Base-by-base conservation (phyloP, 164 flowering plant species). In the Protea cynaroides region DNA sequence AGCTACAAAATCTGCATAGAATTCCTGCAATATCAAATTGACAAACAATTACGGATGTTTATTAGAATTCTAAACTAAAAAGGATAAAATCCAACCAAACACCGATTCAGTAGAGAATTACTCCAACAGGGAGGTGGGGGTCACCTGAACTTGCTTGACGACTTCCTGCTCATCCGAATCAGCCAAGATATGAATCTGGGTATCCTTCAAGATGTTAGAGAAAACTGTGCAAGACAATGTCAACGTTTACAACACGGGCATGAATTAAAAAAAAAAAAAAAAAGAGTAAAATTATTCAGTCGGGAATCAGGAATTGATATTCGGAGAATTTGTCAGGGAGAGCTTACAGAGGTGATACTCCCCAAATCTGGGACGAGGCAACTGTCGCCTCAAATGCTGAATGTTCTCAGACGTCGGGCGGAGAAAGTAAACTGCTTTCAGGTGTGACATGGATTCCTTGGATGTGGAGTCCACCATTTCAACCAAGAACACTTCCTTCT, bases 91-190 rank as follows among this genome's bases (percentile, higher is more conserved):
- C 46, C 2, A 18, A 36, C 17, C 51, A 66, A 10, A 44, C 44
- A 9, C 23, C 13, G 19, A 25, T 17, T 25, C 46, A 44, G 23
- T 25, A 59, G 10, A 51, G 19, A 52, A 47, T 43, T 44, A 8
- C 51, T 38, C 53, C 52, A 49, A n/a, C 50, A 9, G n/a, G 25
- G 23, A 46, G 34, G 34, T 29, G 34, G 34, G 34, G 34, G 44
- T 57, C 64, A 91, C 97, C 95, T 91, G 97, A 75, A 94, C 92
- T 82, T 94, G 99, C 61, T 85, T 87, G 46, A 89, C 99, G 69
- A 83, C 86, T 81, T 94, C 99, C 43, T 84, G 93, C 62, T 94
- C 99, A 74, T 94, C 99, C 22, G 97, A 82, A 79, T 91, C 99
- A 47, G 99, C 99, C 58, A 94, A 77, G 56, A 81, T 73, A 76